Base-by-base conservation (phyloP, 1,284 basidiomycete genomes). In the Cryptococcus sp. region DNA sequence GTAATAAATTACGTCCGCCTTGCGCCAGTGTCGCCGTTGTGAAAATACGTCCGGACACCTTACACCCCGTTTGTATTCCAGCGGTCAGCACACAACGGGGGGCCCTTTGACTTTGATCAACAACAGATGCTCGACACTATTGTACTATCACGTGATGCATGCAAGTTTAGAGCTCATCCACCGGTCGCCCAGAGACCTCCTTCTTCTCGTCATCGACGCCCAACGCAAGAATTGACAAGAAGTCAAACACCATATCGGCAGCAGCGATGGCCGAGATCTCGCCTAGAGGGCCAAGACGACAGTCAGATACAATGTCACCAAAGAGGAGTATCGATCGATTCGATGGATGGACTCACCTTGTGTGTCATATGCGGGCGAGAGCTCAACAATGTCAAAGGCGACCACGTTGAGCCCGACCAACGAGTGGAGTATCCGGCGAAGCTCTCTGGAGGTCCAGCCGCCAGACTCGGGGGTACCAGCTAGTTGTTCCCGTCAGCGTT, bases 361-460 rank as follows among this genome's bases (percentile, higher is more conserved):
- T 4, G 72, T 70, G 60, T 77, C 76, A 58, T 76, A 77, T 2
- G 72, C 71, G 3, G 76, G 70, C 0, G 71, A 62, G 2, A 75
- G 66, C 56, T 75, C 73, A 52, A 75, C 75, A 23, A 74, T 67
- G 53, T 75, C 68, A 15, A 63, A 57, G n/a, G 57, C 72, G 53
- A 75, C 78, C 44, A 79, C 64, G 68, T 79, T 77, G 45, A 79
- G 69, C 1, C 75, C 75, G 5, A 65, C 62, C 0, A 79, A 65
- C 1, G 70, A 68, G 49, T 77, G 71, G 2, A 79, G 61, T 56
- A 79, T 75, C 43, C 71, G 60, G 48, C 75, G 66, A 16, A 78
- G 66, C 58, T 79, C 78, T 48, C 78, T 67, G 2, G 76, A 75
- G 1, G 77, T 77, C 77, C 77, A 79, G 20, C 78, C 68, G 37